Conservation (phyloP, 148 eudicot species). For the Rhododendron ferrugineum region DNA sequence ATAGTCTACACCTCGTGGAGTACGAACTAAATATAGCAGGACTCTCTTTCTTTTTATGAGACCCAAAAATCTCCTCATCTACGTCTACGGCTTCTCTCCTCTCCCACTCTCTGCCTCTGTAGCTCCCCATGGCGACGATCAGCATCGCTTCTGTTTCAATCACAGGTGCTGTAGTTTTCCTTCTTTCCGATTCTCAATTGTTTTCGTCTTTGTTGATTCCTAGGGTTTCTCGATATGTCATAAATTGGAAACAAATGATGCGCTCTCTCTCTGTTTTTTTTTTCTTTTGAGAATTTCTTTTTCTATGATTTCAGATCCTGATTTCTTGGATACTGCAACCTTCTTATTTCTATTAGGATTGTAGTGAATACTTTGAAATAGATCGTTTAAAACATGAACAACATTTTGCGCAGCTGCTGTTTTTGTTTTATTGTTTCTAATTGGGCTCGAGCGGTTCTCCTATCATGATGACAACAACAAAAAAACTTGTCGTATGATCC, state of each 20-base stretch:
- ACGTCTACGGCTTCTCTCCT: not conserved
- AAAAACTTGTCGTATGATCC: too few species aligned
- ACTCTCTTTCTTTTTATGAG: not conserved
- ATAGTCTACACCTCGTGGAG: not conserved
- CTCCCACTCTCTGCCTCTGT: not conserved
- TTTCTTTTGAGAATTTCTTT: not conserved
- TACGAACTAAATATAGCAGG: too few species aligned
- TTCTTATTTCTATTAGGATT: not conserved
- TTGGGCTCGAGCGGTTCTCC: not conserved
- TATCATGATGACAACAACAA: not conserved
- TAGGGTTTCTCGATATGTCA: not conserved
- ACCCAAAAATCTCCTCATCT: not conserved
- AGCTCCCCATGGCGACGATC: not conserved
- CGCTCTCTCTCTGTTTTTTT: not conserved
- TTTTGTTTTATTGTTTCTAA: not conserved
- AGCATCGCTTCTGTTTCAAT: constrained; percentile 3
- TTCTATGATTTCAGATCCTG: not conserved
- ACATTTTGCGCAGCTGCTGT: not conserved
- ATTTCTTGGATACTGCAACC: not conserved
- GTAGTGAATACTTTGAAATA: not conserved
- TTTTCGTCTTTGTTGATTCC: not conserved
- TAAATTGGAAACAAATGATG: not conserved
- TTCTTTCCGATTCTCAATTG: not conserved
- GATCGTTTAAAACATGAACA: not conserved
- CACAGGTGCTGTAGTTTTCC: not conserved